phyloP scores from a whole-genome alignment of 345 rosid species.

The Firmiana major region DNA sequence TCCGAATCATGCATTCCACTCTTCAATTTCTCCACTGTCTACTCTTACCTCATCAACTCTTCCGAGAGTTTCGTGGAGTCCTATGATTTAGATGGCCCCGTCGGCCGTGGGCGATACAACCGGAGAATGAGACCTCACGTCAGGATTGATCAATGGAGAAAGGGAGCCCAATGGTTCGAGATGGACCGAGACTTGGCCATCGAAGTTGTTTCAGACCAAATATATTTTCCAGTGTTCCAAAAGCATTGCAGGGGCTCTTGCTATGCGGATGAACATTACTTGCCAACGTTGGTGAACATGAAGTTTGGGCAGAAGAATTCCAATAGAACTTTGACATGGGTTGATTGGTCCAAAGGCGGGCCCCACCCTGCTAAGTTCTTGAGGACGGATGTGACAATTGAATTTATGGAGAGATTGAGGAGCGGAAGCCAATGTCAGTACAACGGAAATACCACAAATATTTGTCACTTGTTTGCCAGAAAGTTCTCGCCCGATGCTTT shows the following conservation, averaged over 20 bases:
- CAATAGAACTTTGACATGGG: slow-evolving; percentile 77
- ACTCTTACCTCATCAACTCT: slow-evolving; percentile 54
- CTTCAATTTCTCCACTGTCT: slow-evolving; percentile 64
- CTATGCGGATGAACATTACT: slow-evolving; percentile 75
- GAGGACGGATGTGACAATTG: slow-evolving; percentile 43
- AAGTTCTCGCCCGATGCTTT: slow-evolving; percentile 63
- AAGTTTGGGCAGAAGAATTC: slow-evolving; percentile 37
- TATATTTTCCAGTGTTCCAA: slow-evolving; percentile 54
- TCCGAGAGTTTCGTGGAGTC: slow-evolving; percentile 47
- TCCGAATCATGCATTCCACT: slow-evolving; percentile 88
- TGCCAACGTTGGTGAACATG: slow-evolving; percentile 60
- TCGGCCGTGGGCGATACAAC: slow-evolving; percentile 70
- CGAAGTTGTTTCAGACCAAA: slow-evolving; percentile 52
- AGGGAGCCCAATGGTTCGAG: slow-evolving; percentile 92
- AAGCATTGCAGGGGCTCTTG: slow-evolving; percentile 49
- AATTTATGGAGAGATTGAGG: slow-evolving; percentile 54
- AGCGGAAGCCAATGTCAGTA: slow-evolving; percentile 39
- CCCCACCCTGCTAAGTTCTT: slow-evolving; percentile 58
- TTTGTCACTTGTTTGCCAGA: slow-evolving; percentile 75
- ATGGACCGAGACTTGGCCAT: slow-evolving; percentile 56
- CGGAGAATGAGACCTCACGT: slow-evolving; percentile 51
- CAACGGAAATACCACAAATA: slow-evolving; percentile 48
- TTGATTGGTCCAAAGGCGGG: slow-evolving; percentile 76
- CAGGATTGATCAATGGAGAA: slow-evolving; percentile 56
- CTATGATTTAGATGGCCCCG: slow-evolving; percentile 47